A percentile compares a stretch with the other conserved stretches of the same genome.
These are phyloP conservation scores for Cardiospermum halicacabum DNA, from an alignment of 345 rosid species.

Conservation along the genomic window DNA sequence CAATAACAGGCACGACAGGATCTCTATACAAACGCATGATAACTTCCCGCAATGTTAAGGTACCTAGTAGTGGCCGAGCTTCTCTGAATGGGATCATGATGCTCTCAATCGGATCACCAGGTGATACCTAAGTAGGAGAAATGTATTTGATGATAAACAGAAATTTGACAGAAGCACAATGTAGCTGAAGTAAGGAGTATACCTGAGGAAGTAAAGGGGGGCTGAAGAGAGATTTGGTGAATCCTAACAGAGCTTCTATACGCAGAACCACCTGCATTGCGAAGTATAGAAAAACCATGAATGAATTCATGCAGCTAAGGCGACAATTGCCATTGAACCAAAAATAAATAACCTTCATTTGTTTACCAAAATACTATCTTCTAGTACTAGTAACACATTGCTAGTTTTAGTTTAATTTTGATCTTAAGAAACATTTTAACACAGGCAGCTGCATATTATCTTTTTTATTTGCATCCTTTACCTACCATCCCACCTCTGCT, in stretches of 20 bases:
- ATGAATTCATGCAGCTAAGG: background rate
- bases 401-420: background rate
- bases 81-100: conserved; percentile 57
- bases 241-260: conserved; percentile 58
- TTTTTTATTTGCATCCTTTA: background rate
- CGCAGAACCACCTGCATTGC: conserved; percentile 50
- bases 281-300: background rate
- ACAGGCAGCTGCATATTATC: background rate
- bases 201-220: conserved; percentile 62
- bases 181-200: conserved; percentile 7
- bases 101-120: conserved; percentile 50
- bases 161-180: background rate
- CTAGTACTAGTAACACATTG: background rate
- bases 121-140: conserved; percentile 38
- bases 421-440: background rate
- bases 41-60: conserved; percentile 44
- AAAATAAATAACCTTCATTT: background rate
- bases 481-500: conserved; percentile 78
- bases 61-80: conserved; percentile 48
- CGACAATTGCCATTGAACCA: background rate
- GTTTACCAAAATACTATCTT: background rate
- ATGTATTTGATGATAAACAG: background rate
- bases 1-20: conserved; percentile 55
- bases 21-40: conserved; percentile 58
- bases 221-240: conserved; percentile 45